Conservation (phyloP, 139 green algal species). For the Chlorella sp. region DNA sequence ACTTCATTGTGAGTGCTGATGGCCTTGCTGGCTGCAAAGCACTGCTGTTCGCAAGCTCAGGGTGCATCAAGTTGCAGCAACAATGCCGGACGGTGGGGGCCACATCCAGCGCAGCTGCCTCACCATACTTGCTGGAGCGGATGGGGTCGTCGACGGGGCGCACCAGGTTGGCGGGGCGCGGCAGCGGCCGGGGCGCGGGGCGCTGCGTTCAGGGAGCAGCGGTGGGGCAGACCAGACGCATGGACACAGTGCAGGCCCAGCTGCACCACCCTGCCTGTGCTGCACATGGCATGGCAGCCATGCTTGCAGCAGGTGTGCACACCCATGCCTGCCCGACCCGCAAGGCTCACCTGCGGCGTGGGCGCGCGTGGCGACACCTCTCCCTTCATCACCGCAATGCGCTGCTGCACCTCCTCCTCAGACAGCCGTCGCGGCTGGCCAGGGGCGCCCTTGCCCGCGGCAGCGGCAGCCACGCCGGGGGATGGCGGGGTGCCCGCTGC, state of each 20-base stretch:
- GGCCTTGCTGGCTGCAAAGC: too few species aligned
- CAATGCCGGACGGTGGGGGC: too few species aligned
- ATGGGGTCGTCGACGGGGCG: not conserved
- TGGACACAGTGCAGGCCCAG: too few species aligned
- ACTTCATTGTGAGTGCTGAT: too few species aligned
- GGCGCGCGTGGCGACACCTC: not conserved
- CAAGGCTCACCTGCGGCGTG: not conserved
- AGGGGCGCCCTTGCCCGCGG: too few species aligned
- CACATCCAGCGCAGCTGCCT: not conserved
- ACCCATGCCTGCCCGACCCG: too few species aligned
- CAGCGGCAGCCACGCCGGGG: not conserved
- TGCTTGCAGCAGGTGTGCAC: too few species aligned
- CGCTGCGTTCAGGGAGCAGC: conserved; percentile 4
- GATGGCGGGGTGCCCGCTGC: not conserved
- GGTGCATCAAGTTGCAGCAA: too few species aligned
- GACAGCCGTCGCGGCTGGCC: conserved; percentile 4
- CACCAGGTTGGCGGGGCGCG: not conserved
- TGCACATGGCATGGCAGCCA: too few species aligned
- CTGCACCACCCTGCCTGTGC: too few species aligned
- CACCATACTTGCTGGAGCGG: conserved; percentile 15
- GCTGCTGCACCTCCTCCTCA: conserved; percentile 45
- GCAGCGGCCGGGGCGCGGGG: conserved; percentile 18
- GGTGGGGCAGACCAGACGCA: too few species aligned
- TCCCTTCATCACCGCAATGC: conserved; percentile 42
- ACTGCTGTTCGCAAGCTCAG: too few species aligned